phyloP scores from a whole-genome alignment of 2,329 filamentous ascomycete species.

The Phaeosphaeriaceae sp. region DNA sequence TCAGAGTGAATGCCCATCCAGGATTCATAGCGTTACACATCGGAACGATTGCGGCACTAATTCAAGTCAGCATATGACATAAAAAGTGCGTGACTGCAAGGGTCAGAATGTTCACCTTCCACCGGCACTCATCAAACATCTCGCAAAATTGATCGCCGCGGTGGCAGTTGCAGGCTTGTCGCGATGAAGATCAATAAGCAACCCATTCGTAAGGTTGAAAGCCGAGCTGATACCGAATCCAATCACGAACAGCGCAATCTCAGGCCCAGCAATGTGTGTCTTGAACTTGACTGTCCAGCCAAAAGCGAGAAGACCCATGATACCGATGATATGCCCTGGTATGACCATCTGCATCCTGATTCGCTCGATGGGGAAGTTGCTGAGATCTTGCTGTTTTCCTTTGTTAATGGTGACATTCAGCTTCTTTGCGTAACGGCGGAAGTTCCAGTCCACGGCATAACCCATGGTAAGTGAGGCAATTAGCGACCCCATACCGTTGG shows the following conservation, averaged over 20 bases:
- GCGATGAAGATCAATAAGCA: slow-evolving; percentile 54
- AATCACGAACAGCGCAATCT: slow-evolving; percentile 61
- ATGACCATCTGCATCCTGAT: slow-evolving; percentile 51
- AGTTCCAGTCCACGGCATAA: slow-evolving; percentile 72
- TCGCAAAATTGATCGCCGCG: slow-evolving; percentile 45
- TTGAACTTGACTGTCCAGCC: slow-evolving; percentile 52
- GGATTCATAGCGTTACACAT: slow-evolving; percentile 53
- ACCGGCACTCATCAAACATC: slow-evolving; percentile 48
- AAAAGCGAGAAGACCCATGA: slow-evolving; percentile 46
- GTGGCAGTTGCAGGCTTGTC: slow-evolving; percentile 50
- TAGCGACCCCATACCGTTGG: slow-evolving; percentile 35
- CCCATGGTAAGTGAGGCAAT: slow-evolving; percentile 38
- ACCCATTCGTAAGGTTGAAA: slow-evolving; percentile 53
- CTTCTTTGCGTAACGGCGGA: slow-evolving; percentile 68
- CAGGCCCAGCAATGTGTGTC: slow-evolving; percentile 49
- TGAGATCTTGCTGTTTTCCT: slow-evolving; percentile 63
- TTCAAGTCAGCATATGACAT: background rate
- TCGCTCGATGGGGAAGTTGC: slow-evolving; percentile 59
- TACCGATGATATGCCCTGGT: slow-evolving; percentile 44
- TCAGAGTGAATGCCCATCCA: slow-evolving; percentile 57
- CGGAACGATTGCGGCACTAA: slow-evolving; percentile 45
- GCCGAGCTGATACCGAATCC: slow-evolving; percentile 63
- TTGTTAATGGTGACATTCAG: slow-evolving; percentile 67
- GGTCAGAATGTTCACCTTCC: slow-evolving; percentile 21
- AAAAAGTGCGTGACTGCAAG: no score